A percentile compares a stretch with the other conserved stretches of the same genome.
Evolutionary conservation across 805 yeast species (phyloP).

Genomic region (Maudiozyma turicensis): DNA sequence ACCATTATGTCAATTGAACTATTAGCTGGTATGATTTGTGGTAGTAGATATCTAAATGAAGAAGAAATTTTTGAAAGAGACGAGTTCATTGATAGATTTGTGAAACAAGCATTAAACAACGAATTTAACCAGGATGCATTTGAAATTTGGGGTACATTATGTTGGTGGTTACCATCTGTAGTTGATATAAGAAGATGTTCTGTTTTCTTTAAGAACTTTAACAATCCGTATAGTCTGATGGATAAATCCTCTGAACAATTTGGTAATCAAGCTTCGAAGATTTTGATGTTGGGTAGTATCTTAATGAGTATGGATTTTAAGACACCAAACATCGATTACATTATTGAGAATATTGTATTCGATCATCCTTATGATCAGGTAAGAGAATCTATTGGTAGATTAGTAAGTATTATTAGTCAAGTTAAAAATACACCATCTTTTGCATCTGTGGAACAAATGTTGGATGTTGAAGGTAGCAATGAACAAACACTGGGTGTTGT

Average conservation of each 20-base stretch:
- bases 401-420: conserved; percentile 31
- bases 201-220: conserved; percentile 37
- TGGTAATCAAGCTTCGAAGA: conserved; percentile 51
- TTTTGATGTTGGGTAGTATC: conserved; percentile 41
- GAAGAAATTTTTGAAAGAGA: conserved; percentile 36
- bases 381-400: conserved; percentile 55
- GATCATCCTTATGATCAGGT: conserved; percentile 68
- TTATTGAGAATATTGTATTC: conserved; percentile 35
- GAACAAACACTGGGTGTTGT: conserved; percentile 30
- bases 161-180: conserved; percentile 64
- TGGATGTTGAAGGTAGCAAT: conserved; percentile 7
- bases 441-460: conserved; percentile 13
- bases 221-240: conserved; percentile 35
- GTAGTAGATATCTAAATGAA: conserved; percentile 35
- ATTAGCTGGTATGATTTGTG: conserved; percentile 51
- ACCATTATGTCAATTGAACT: conserved; percentile 72
- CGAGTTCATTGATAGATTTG: conserved; percentile 34
- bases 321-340: conserved; percentile 38
- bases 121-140: conserved; percentile 68
- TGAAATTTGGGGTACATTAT: conserved; percentile 65
- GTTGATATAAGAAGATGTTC: conserved; percentile 62
- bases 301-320: conserved; percentile 44
- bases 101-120: conserved; percentile 38
- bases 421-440: conserved; percentile 6
- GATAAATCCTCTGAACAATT: conserved; percentile 51